Conservation (phyloP, 163 green algal species). For the Smithsoniella earleae region DNA sequence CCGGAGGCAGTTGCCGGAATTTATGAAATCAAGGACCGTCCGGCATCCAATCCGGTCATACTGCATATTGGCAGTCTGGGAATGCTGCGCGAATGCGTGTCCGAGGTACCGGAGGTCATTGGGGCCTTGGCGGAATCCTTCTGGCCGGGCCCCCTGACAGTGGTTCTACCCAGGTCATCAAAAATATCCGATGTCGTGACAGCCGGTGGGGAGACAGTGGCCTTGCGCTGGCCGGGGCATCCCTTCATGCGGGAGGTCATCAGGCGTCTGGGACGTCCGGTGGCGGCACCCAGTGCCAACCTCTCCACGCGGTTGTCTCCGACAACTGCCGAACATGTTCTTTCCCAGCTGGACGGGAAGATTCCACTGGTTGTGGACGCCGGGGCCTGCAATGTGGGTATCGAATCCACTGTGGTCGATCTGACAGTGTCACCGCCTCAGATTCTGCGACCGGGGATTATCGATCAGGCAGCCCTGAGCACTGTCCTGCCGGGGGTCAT, state of each 20-base stretch:
- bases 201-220: slow-evolving; percentile 46
- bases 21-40: slow-evolving; percentile 45
- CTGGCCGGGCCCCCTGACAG: slow-evolving; percentile 62
- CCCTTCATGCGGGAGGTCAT: slow-evolving; percentile 49
- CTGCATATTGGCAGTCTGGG: no score
- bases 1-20: slow-evolving; percentile 37
- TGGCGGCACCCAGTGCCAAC: slow-evolving; percentile 51
- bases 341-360: slow-evolving; percentile 41
- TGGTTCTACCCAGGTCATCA: slow-evolving; percentile 45
- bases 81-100: slow-evolving; percentile 41
- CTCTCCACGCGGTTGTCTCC: slow-evolving; percentile 45
- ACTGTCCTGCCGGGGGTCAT: no score
- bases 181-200: slow-evolving; percentile 33
- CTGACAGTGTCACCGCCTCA: no score
- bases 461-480: no score
- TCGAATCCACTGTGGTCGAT: slow-evolving; percentile 55
- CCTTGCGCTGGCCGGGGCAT: slow-evolving; percentile 50
- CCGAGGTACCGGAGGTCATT: slow-evolving; percentile 47
- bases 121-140: slow-evolving; percentile 52
- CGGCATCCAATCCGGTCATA: slow-evolving; percentile 53
- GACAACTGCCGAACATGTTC: slow-evolving; percentile 44
- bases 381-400: slow-evolving; percentile 40
- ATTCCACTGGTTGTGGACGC: slow-evolving; percentile 47
- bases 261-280: slow-evolving; percentile 38
- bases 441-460: no score